Percentiles rank a stretch among this genome's conserved stretches.
These are phyloP conservation scores for Plasmodium coatneyi DNA, from an alignment of 169 alveolate genomes.

Conservation along the genomic window DNA sequence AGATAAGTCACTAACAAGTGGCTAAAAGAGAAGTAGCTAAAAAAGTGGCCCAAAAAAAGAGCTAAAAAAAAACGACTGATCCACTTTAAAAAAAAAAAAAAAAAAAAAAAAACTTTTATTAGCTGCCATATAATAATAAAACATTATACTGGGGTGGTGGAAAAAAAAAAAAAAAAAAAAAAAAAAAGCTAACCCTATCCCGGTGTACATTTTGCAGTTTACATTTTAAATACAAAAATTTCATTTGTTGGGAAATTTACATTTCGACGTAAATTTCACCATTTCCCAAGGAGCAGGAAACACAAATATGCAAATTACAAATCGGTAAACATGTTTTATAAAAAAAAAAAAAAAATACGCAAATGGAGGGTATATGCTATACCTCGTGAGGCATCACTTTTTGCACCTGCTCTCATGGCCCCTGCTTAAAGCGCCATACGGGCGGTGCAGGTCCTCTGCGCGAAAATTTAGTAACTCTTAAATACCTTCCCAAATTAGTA, in stretches of 20 bases:
- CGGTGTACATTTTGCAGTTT: neutral
- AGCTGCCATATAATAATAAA: neutral
- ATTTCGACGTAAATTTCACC: neutral
- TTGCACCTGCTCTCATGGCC: neutral
- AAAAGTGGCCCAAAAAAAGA: neutral
- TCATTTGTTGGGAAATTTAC: neutral
- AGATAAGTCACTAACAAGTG: neutral
- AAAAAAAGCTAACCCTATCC: neutral
- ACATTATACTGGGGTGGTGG: neutral
- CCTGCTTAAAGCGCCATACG: neutral
- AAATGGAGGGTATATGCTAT: neutral
- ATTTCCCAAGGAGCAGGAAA: neutral
- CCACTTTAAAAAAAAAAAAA: neutral
- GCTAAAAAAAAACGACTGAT: neutral
- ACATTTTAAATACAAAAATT: neutral
- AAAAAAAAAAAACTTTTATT: neutral
- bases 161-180: too few species aligned
- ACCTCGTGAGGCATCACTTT: neutral
- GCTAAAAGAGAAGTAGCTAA: neutral
- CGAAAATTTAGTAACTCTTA: constrained; percentile 32
- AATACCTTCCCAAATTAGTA: neutral
- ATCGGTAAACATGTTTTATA: neutral
- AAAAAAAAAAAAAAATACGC: neutral
- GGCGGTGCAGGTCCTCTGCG: neutral
- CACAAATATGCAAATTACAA: neutral